Evolutionary conservation across 768 basidiomycete genomes (phyloP), one percentile per base, ranked within the genome.

Genomic region (Pholiota conissans): DNA sequence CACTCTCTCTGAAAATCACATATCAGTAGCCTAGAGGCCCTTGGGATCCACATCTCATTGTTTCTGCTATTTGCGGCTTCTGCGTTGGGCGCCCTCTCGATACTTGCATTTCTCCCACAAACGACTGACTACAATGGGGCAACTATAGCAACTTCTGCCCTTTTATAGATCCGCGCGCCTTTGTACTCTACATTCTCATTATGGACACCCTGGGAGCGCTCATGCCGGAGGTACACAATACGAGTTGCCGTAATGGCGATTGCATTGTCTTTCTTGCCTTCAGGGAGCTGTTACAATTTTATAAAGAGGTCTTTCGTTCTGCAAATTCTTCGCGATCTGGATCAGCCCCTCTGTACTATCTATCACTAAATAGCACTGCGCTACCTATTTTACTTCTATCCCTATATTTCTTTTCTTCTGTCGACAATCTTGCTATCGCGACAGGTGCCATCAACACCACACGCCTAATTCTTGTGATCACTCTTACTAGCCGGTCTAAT

Each of bases 271-370:
- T 49, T 18, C 40, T 34, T 18, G 11, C n/a, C 37, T 18, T 3
- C 37, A n/a, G 37, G 1, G 20, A 10, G n/a, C 42, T 10, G 8
- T 45, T 11, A 20, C 47, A 35, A 27, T 16, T 39, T 13, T 57
- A 61, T 61, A 56, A 52, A 57, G 39, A 39, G 47, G 18, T 45
- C 45, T 22, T 13, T 30, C 18, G 11, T 14, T 13, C 34, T 32
- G 22, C 20, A 8, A 16, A 47, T 22, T 49, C 57, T 47, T 61
- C 51, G 65, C 65, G 67, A 67, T 69, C 68, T 67, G 68, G 68
- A 69, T 67, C 64, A 60, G 65, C 64, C 65, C 58, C 50, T 50
- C 50, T 48, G 45, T 14, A 45, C 55, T n/a, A n/a, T n/a, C n/a
- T n/a, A n/a, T n/a, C 30, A 45, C 42, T 18, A 22, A n/a, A 24